Base-by-base conservation (phyloP, 2,329 filamentous ascomycete genomes). In the Ceratocystis destructans region DNA sequence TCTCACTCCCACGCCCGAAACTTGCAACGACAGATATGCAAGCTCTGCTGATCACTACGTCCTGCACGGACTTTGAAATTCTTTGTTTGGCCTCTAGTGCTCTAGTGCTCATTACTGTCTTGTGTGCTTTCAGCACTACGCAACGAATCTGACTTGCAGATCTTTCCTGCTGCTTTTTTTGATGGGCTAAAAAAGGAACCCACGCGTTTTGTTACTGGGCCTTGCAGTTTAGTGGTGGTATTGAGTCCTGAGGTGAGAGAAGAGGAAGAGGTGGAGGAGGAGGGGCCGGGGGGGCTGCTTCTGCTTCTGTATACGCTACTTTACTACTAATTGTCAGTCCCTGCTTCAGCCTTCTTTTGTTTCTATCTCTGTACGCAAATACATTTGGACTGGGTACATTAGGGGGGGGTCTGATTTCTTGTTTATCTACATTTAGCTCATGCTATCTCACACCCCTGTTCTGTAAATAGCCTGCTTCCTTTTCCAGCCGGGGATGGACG, bases 401-500 rank as follows among this genome's bases (percentile, higher is more conserved):
- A 25, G 22, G 1, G 33, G 22, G 10, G 25, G 50, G 22, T 22
- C 53, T 57, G 53, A 15, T 31, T 6, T 5, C 53, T n/a, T 57
- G 28, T 5, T 28, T 28, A 28, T 4, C 22, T 57, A 17, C 53
- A 57, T 57, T 57, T 57, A 33, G 28, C 53, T 17, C 50, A 3
- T 22, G 17, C 20, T 20, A 10, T 33, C 53, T 31, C 28, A 25
- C 15, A 2, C 31, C 25, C 28, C 28, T 57, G 28, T 57, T 57
- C 53, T 57, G 53, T 57, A 57, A 57, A 57, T 57, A 57, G 15
- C 53, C 28, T 31, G 25, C 22, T 33, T 57, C 22, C 53, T 57
- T 57, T 25, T 25, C 15, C 15, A 41, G 3, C 37, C 37, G 37
- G 37, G 37, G 37, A 41, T 41, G 10, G 10, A 5, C 37, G 37